Evolutionary conservation across 2,329 filamentous ascomycete species (phyloP).

Genomic region (Metarhizium album): DNA sequence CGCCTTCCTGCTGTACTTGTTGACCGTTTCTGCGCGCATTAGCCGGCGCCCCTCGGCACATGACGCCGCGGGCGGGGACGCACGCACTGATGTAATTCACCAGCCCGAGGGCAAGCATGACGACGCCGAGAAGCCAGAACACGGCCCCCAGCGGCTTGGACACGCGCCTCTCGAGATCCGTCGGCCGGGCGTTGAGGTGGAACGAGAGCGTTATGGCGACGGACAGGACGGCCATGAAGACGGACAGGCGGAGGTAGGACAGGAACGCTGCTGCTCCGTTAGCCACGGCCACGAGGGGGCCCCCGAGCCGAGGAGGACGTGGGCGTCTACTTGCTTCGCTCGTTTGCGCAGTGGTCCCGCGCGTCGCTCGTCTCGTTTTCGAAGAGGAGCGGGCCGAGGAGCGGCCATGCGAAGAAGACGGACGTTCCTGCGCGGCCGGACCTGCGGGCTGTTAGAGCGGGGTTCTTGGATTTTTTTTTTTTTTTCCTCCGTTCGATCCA

Average conservation of each 20-base stretch:
- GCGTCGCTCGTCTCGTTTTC: constrained; percentile 66
- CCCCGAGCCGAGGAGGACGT: neutral
- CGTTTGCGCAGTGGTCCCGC: constrained; percentile 69
- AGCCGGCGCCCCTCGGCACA: neutral
- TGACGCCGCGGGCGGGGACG: no score
- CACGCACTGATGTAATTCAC: constrained; percentile 77
- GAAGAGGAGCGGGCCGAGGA: constrained; percentile 59
- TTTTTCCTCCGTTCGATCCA: no score
- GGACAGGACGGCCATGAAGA: constrained; percentile 85
- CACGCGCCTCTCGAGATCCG: constrained; percentile 60
- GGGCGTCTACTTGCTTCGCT: constrained; percentile 43
- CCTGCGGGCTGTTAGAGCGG: constrained; percentile 1
- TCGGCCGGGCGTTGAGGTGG: constrained; percentile 68
- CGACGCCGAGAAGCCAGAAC: constrained; percentile 74
- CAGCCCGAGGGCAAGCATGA: constrained; percentile 67
- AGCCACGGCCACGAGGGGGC: neutral
- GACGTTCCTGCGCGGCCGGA: constrained; percentile 17
- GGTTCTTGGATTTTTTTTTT: neutral
- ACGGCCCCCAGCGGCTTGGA: constrained; percentile 75
- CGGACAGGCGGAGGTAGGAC: constrained; percentile 77
- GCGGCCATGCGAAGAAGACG: constrained; percentile 49
- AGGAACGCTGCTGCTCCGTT: constrained; percentile 56
- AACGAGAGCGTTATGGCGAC: constrained; percentile 90
- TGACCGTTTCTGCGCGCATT: constrained; percentile 47
- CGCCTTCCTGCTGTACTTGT: constrained; percentile 64